Percentiles rank a stretch among this genome's conserved stretches.
phyloP scores from a whole-genome alignment of 1,139 yeast species.

The Yamadazyma atmosphaerica region DNA sequence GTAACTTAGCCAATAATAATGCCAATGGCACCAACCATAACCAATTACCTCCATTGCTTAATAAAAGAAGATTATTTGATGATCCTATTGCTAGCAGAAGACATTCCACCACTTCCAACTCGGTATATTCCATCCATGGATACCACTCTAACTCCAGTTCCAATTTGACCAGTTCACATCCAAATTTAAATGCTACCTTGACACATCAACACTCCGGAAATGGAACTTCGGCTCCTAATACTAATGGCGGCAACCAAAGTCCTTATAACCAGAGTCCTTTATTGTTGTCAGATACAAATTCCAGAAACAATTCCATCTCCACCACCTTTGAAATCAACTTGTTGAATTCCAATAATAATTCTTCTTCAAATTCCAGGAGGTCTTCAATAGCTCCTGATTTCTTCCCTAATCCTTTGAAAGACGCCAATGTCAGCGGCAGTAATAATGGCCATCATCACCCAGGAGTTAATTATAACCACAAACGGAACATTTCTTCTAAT shows the following conservation, averaged over 20 bases:
- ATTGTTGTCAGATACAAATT: conserved; percentile 26
- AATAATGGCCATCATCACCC: not conserved
- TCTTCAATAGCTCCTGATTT: conserved; percentile 43
- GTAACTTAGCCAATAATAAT: conserved; percentile 11
- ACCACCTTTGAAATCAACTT: conserved; percentile 32
- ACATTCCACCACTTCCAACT: conserved; percentile 25
- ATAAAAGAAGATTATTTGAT: conserved; percentile 31
- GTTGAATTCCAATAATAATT: conserved; percentile 25
- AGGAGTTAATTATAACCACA: conserved; percentile 15
- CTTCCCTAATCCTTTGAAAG: conserved; percentile 40
- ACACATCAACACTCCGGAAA: conserved; percentile 8
- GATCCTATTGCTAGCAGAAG: conserved; percentile 25
- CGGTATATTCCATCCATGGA: conserved; percentile 12
- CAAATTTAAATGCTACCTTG: conserved; percentile 10
- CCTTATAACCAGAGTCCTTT: conserved; percentile 26
- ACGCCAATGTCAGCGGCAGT: conserved; percentile 7
- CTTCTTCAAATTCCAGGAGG: conserved; percentile 33
- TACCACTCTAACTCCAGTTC: conserved; percentile 18
- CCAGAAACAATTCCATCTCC: conserved; percentile 39
- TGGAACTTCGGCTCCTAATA: conserved; percentile 1
- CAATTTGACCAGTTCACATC: conserved; percentile 14
- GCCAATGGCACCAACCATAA: conserved; percentile 3
- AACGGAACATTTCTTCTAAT: conserved; percentile 32
- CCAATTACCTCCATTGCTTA: conserved; percentile 24
- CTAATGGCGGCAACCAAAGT: conserved; percentile 11